These are phyloP conservation scores for Hymenoscyphus albidus DNA, from an alignment of 2,329 filamentous ascomycete species.

Conservation along the genomic window DNA sequence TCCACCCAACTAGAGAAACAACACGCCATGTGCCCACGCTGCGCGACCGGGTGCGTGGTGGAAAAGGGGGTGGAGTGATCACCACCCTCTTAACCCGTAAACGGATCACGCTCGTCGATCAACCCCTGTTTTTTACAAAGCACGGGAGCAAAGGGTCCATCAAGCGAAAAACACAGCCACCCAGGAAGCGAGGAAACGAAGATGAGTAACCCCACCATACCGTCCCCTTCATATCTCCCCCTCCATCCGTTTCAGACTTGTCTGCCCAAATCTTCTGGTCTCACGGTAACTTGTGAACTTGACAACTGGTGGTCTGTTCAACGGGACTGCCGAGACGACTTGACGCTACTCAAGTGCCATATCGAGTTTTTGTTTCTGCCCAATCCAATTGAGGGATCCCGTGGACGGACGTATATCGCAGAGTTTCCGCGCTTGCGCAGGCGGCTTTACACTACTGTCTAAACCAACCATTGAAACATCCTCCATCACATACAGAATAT, in stretches of 20 bases:
- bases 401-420: neutral
- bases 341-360: neutral
- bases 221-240: neutral
- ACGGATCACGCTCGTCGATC: neutral
- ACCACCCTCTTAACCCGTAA: neutral
- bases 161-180: neutral
- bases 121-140: neutral
- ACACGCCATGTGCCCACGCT: neutral
- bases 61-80: slow-evolving; percentile 1
- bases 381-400: neutral
- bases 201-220: neutral
- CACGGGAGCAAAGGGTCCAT: neutral
- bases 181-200: neutral
- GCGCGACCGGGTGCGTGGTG: neutral
- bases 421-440: neutral
- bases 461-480: neutral
- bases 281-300: too few species aligned
- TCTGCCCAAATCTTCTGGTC: neutral
- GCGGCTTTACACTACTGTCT: neutral
- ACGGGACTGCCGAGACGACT: neutral
- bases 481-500: neutral
- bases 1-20: neutral
- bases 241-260: neutral
- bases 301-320: neutral
- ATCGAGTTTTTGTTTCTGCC: neutral